phyloP scores from a whole-genome alignment of 2,329 filamentous ascomycete species.

The Huntiella omanensis region DNA sequence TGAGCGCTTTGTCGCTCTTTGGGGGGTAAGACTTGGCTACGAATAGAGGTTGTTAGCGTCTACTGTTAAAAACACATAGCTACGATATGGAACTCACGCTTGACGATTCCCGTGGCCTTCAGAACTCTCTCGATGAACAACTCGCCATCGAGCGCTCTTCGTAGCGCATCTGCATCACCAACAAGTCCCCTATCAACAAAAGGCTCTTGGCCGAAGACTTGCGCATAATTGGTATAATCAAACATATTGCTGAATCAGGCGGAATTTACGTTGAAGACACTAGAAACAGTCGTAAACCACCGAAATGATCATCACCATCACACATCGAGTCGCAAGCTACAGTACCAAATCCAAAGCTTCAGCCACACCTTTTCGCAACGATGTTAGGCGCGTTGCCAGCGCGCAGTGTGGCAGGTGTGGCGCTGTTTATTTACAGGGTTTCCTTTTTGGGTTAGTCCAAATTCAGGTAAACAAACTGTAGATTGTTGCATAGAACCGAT shows the following conservation, averaged over 20 bases:
- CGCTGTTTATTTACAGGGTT: conserved; percentile 8
- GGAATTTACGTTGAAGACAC: too few relatives aligned
- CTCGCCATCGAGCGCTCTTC: conserved; percentile 47
- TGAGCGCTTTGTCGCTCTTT: conserved; percentile 45
- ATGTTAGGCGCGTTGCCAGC: neutral
- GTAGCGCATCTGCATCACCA: conserved; percentile 45
- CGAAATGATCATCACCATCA: too few relatives aligned
- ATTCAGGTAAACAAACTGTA: neutral
- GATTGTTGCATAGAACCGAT: too few relatives aligned
- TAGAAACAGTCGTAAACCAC: too few relatives aligned
- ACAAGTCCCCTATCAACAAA: conserved; percentile 39
- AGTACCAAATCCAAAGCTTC: conserved; percentile 3
- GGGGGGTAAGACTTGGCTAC: conserved; percentile 55
- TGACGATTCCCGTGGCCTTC: conserved; percentile 46
- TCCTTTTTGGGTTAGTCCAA: conserved; percentile 6
- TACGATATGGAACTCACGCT: conserved; percentile 30
- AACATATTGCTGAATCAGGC: conserved; percentile 27
- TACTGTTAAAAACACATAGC: too few relatives aligned
- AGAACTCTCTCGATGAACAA: conserved; percentile 70
- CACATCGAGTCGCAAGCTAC: too few relatives aligned
- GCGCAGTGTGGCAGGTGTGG: conserved; percentile 5
- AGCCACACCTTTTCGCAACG: conserved; percentile 3
- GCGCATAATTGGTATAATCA: conserved; percentile 46
- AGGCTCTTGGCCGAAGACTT: conserved; percentile 43
- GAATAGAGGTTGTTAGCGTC: neutral